These are phyloP conservation scores for Cladosporium phlei DNA, from an alignment of 2,329 filamentous ascomycete genomes.

Conservation along the genomic window DNA sequence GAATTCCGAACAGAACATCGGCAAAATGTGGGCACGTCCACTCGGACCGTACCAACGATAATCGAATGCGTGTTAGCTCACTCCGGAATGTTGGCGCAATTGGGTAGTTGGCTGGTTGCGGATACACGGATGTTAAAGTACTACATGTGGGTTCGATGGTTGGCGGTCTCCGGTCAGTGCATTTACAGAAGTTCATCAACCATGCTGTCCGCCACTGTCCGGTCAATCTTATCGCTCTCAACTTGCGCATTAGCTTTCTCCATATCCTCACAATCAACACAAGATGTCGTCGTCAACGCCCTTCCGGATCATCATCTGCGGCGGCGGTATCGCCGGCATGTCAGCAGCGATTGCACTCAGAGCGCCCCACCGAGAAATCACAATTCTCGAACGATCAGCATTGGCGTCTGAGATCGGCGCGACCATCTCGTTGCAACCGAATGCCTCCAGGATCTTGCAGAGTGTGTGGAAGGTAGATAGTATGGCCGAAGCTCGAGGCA, in stretches of 20 bases:
- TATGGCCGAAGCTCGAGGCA: constrained; percentile 27
- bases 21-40: too few relatives aligned
- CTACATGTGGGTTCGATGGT: not conserved
- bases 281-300: constrained; percentile 22
- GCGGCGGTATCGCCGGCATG: constrained; percentile 30
- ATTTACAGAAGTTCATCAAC: not conserved
- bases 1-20: too few relatives aligned
- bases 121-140: constrained; percentile 1
- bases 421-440: constrained; percentile 40
- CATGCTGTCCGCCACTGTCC: constrained; percentile 5
- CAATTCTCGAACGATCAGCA: constrained; percentile 32
- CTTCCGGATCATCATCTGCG: constrained; percentile 33
- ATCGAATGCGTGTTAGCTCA: too few relatives aligned
- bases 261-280: constrained; percentile 9
- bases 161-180: too few relatives aligned
- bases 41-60: too few relatives aligned
- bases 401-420: constrained; percentile 36
- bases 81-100: too few relatives aligned
- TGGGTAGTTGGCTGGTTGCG: too few relatives aligned
- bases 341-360: constrained; percentile 35
- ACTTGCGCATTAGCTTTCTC: constrained; percentile 12
- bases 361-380: constrained; percentile 30
- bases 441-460: constrained; percentile 34
- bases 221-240: not conserved
- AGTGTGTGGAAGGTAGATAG: constrained; percentile 5